These are phyloP conservation scores for Coemansia sp. DNA, from an alignment of 192 early-diverging fungal species.

Conservation along the genomic window DNA sequence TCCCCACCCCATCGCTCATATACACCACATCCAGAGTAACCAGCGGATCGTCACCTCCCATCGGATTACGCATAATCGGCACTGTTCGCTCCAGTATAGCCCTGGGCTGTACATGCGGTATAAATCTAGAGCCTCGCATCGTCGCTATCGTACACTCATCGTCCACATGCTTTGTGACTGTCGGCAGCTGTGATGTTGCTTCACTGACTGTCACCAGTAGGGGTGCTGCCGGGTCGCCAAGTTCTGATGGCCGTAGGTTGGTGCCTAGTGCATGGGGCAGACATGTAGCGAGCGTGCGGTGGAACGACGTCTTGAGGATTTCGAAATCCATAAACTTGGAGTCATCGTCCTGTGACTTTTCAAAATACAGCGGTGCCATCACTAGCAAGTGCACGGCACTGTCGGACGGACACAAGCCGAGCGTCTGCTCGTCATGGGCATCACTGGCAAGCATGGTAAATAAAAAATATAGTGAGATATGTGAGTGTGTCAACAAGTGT, in stretches of 20 bases:
- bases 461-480: too few relatives aligned
- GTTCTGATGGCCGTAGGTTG: conserved; percentile 5
- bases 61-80: conserved; percentile 3
- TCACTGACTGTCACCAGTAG: too few relatives aligned
- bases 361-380: conserved; percentile 4
- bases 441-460: conserved; percentile 1
- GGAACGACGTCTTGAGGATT: conserved; percentile 10
- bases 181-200: conserved; percentile 4
- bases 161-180: conserved; percentile 12
- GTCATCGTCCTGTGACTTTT: neutral
- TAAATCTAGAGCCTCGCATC: conserved; percentile 17
- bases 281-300: conserved; percentile 13
- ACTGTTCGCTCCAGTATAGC: neutral
- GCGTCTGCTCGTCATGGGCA: neutral
- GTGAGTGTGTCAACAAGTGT: too few relatives aligned
- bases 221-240: neutral
- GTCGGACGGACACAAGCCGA: neutral
- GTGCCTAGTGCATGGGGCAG: conserved; percentile 19
- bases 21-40: conserved; percentile 28
- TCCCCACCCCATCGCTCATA: conserved; percentile 31
- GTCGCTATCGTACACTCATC: conserved; percentile 7
- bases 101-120: conserved; percentile 10
- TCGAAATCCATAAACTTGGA: conserved; percentile 29
- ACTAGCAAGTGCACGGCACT: neutral
- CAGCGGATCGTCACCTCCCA: conserved; percentile 28